phyloP scores from a whole-genome alignment of 2,329 filamentous ascomycete genomes.

The Fusarium lyarnte region DNA sequence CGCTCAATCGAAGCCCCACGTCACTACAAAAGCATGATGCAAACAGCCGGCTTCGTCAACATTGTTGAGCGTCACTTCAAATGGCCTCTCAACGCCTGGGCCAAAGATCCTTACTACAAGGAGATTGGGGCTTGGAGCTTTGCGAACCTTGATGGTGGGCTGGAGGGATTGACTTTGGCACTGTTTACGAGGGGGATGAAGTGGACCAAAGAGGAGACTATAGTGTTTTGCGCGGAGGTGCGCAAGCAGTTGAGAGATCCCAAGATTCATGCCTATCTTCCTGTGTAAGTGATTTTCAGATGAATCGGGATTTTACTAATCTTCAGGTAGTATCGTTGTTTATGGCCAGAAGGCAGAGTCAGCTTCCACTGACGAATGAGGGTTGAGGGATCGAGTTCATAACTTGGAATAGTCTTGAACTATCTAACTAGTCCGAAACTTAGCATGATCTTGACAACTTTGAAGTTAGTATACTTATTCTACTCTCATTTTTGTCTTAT shows the following conservation, averaged over 20 bases:
- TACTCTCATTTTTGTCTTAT: no score
- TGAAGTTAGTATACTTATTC: no score
- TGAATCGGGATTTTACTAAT: background rate
- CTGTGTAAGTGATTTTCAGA: background rate
- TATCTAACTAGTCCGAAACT: accelerated
- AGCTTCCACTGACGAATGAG: background rate
- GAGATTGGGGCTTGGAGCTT: background rate
- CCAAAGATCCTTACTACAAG: background rate
- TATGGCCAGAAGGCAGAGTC: slow-evolving; percentile 5
- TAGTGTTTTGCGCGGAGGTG: background rate
- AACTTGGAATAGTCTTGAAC: background rate
- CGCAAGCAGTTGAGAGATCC: background rate
- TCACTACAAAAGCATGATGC: background rate
- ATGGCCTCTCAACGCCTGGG: background rate
- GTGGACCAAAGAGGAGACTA: background rate
- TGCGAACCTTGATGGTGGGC: background rate
- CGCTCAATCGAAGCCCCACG: background rate
- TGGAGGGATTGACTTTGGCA: background rate
- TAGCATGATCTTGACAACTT: no score
- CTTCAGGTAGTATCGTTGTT: background rate
- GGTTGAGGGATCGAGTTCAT: background rate
- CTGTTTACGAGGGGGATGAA: background rate
- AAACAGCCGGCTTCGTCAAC: background rate
- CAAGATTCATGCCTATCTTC: background rate
- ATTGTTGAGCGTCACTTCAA: background rate